Conservation (phyloP, 225 moss, liverwort and hornwort genomes). For the Marchantia paleacea region DNA sequence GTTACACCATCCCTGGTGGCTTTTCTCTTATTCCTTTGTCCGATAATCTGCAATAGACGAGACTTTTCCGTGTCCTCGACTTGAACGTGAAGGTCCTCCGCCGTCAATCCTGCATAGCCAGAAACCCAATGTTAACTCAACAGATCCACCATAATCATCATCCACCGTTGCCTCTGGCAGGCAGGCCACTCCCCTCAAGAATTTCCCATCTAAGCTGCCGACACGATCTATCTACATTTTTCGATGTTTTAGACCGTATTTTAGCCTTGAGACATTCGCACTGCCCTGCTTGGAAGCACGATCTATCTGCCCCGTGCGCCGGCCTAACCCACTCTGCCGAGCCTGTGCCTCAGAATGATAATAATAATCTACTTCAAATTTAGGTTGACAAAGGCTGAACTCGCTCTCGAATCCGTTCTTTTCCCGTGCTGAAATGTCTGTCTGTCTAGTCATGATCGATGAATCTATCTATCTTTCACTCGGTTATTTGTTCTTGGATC, state of each 20-base stretch:
- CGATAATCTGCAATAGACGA: constrained; percentile 17
- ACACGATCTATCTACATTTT: neutral
- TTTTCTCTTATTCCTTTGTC: constrained; percentile 5
- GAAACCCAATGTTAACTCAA: neutral
- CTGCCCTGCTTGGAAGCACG: no score
- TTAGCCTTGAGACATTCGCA: no score
- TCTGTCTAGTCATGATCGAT: neutral
- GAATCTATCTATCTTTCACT: no score
- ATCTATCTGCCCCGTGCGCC: no score
- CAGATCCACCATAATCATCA: neutral
- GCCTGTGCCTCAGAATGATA: no score
- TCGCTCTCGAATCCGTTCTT: neutral
- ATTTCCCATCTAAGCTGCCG: neutral
- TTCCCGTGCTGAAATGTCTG: neutral
- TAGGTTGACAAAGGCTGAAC: neutral
- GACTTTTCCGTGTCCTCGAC: constrained; percentile 22
- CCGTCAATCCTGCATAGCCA: constrained; percentile 27
- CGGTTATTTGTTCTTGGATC: neutral
- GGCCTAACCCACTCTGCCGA: no score
- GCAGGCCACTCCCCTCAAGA: neutral
- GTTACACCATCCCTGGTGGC: constrained; percentile 2
- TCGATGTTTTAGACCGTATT: no score
- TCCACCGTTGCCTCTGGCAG: no score
- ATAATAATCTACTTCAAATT: no score
- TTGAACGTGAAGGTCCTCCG: constrained; percentile 29